Conservation (phyloP, 2,329 filamentous ascomycete genomes). For the Pseudopithomyces maydicus region DNA sequence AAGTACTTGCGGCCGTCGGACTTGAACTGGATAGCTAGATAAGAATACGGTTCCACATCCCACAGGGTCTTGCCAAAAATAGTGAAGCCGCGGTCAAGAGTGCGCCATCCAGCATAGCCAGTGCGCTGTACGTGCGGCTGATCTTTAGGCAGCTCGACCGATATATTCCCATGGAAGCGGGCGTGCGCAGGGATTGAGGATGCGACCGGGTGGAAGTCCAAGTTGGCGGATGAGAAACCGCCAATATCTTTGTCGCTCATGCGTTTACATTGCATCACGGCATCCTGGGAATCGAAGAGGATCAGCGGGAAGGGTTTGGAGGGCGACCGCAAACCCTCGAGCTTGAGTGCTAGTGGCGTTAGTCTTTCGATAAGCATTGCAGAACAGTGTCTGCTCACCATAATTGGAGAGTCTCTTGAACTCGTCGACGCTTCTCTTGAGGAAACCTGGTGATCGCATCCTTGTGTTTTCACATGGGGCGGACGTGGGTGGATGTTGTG, state of each 20-base stretch:
- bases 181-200: slow-evolving; percentile 67
- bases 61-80: slow-evolving; percentile 86
- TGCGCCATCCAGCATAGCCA: slow-evolving; percentile 91
- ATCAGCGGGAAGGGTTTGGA: slow-evolving; percentile 68
- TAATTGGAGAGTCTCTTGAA: slow-evolving; percentile 61
- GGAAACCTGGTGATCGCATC: slow-evolving; percentile 57
- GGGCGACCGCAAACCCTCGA: slow-evolving; percentile 71
- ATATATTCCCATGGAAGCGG: slow-evolving; percentile 87
- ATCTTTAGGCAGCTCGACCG: slow-evolving; percentile 78
- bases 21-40: slow-evolving; percentile 85
- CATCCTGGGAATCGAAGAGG: slow-evolving; percentile 60
- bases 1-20: slow-evolving; percentile 92
- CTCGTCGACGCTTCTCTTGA: slow-evolving; percentile 64
- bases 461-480: too few species aligned
- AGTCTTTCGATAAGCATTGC: slow-evolving; percentile 33
- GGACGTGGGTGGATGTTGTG: too few species aligned
- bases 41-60: slow-evolving; percentile 88
- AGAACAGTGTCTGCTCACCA: slow-evolving; percentile 45
- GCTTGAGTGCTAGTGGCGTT: slow-evolving; percentile 62
- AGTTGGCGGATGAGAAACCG: slow-evolving; percentile 75
- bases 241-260: slow-evolving; percentile 89
- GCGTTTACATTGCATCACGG: slow-evolving; percentile 63
- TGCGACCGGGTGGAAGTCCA: slow-evolving; percentile 65
- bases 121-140: slow-evolving; percentile 75
- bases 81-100: slow-evolving; percentile 74